Evolutionary conservation across 768 basidiomycete species (phyloP), one percentile per base, ranked within the genome.

Genomic region (Tricholoma saponaceum): DNA sequence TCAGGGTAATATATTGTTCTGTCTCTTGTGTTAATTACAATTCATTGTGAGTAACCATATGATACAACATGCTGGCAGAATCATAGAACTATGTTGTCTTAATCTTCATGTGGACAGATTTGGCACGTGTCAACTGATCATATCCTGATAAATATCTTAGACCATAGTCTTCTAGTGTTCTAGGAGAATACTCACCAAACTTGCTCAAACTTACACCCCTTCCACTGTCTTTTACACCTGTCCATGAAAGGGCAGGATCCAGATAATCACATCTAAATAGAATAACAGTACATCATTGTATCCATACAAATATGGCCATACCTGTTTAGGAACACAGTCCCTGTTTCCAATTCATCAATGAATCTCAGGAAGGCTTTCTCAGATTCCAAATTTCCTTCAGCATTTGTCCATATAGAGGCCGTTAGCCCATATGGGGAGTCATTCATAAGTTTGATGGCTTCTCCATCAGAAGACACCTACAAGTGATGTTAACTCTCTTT

Each of bases 381-480:
- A 0, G 90, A 91, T n/a, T 80, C 80, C 0, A 78, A 70, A 57
- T 85, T 80, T 3, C 72, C 73, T 26, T 81, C 78, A 0, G 78
- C 82, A 63, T 91, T 82, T 1, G 97, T 98, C 97, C 96, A 99
- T 30, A 99, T 70, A 16, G 93, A 95, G 4, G 92, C 93, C 1
- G 96, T 99, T 20, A 99, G 79, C 13, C 97, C 97, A 67, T 95
- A 98, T 0, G 83, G 84, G 14, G 95, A 97, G 70, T 98, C 95
- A 70, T 99, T 98, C 91, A 99, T 99, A 30, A 98, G 81, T 16
- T 72, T 69, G 56, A 98, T 74, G 0, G 97, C 97, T 68, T 96
- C 93, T 46, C 87, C 89, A 68, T 98, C 97, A 0, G 85, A 85
- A 8, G 81, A 76, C 20, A 93, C 90, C 89, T 90, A 52, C 3